phyloP scores from a whole-genome alignment of 306 rosid species.

The Abrus pulchellus region DNA sequence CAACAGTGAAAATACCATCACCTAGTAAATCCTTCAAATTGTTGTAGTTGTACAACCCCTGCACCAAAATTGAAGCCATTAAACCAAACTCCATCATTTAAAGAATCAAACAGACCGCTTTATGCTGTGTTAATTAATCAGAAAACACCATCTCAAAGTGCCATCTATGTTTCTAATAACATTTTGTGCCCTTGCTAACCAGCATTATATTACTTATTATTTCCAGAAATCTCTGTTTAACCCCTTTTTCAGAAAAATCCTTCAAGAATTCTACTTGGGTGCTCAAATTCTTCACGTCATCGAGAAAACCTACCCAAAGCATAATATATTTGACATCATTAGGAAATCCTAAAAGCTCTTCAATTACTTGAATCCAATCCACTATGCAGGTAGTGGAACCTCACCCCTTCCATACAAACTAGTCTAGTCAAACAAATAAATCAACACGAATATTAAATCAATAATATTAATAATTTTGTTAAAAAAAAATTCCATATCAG shows the following conservation, averaged over 20 bases:
- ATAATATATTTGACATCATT: neutral
- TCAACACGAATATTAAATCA: neutral
- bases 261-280: neutral
- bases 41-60: conserved; percentile 72
- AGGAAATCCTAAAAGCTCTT: conserved; percentile 3
- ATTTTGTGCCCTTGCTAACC: neutral
- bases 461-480: no score
- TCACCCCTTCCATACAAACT: neutral
- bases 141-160: neutral
- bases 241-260: neutral
- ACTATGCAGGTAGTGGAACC: neutral
- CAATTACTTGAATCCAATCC: neutral
- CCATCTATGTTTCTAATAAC: neutral
- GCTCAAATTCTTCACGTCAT: neutral
- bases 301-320: neutral
- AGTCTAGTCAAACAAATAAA: neutral
- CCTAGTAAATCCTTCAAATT: conserved; percentile 86
- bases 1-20: conserved; percentile 85
- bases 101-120: conserved; percentile 3
- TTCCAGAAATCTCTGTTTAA: no score
- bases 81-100: neutral
- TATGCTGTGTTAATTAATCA: neutral
- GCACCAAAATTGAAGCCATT: conserved; percentile 37
- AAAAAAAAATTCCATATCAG: no score
- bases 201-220: neutral